phyloP scores from a whole-genome alignment of 495 filamentous ascomycete genomes.

The Lentithecium fluviatile region DNA sequence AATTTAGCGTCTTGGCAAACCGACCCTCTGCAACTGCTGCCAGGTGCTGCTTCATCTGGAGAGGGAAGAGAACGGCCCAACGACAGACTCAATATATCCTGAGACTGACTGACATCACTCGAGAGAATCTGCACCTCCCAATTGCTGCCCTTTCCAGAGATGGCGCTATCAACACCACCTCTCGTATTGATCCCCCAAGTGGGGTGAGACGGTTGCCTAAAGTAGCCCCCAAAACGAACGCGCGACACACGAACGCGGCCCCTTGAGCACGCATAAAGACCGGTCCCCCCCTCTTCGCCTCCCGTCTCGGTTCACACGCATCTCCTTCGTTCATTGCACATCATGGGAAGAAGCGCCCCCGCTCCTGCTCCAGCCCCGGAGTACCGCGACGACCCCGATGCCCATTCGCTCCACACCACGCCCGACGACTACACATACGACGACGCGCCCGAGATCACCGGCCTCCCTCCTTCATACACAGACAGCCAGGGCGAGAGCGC shows the following conservation, averaged over 20 bases:
- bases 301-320: too few relatives aligned
- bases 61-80: too few relatives aligned
- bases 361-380: slow-evolving; percentile 1
- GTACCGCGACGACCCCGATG: slow-evolving; percentile 38
- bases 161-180: background rate
- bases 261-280: slow-evolving; percentile 5
- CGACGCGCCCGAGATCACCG: slow-evolving; percentile 35
- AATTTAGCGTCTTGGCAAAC: slow-evolving; percentile 28
- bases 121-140: background rate
- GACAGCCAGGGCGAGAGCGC: slow-evolving; percentile 29
- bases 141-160: too few relatives aligned
- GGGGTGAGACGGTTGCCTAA: slow-evolving; percentile 26
- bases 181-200: slow-evolving; percentile 5
- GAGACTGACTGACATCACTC: background rate
- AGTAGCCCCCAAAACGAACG: slow-evolving; percentile 12
- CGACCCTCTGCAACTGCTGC: background rate
- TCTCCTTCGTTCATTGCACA: slow-evolving; percentile 1
- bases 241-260: slow-evolving; percentile 3
- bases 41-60: too few relatives aligned
- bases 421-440: slow-evolving; percentile 39
- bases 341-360: slow-evolving; percentile 23
- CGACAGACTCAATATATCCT: too few relatives aligned
- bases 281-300: too few relatives aligned
- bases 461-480: slow-evolving; percentile 36
- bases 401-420: slow-evolving; percentile 38